Percentiles rank a stretch among this genome's conserved stretches.
These are phyloP conservation scores for Meyerozyma smithsonii DNA, from an alignment of 1,139 yeast genomes.

Conservation along the genomic window DNA sequence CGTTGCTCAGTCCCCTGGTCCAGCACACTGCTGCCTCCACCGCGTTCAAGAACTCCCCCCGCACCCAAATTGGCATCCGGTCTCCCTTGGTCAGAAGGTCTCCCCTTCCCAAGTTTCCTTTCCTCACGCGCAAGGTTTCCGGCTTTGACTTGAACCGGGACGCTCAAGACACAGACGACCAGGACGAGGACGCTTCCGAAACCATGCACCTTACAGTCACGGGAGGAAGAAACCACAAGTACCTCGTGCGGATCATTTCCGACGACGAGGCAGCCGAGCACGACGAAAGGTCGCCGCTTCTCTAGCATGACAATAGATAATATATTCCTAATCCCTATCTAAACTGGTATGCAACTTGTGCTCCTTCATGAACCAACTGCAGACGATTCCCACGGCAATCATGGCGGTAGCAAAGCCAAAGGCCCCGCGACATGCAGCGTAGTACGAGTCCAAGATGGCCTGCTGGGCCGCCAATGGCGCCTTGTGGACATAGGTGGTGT, in stretches of 20 bases:
- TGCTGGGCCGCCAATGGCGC: conserved; percentile 47
- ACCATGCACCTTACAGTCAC: neutral
- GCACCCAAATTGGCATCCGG: conserved; percentile 2
- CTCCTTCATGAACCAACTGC: conserved; percentile 39
- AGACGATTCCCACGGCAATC: conserved; percentile 33
- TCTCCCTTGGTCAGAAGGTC: conserved; percentile 11
- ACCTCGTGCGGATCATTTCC: neutral
- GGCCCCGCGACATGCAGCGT: conserved; percentile 47
- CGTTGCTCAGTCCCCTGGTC: conserved; percentile 21
- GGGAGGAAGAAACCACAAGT: neutral
- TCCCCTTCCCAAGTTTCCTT: conserved; percentile 1
- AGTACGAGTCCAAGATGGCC: conserved; percentile 46
- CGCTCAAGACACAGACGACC: conserved; percentile 5
- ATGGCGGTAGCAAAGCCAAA: conserved; percentile 42
- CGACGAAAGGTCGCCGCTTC: neutral
- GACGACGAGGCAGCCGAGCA: too few species aligned
- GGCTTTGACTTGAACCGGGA: conserved; percentile 16
- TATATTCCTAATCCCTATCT: conserved; percentile 25
- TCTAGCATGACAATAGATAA: neutral
- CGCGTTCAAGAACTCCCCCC: conserved; percentile 8
- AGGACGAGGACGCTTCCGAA: neutral
- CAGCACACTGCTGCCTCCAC: conserved; percentile 10
- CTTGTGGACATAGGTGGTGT: conserved; percentile 48
- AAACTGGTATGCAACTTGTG: conserved; percentile 37
- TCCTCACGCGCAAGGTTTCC: conserved; percentile 7